Evolutionary conservation across 1,284 basidiomycete species (phyloP).

Genomic region (Vanrija pseudolonga): DNA sequence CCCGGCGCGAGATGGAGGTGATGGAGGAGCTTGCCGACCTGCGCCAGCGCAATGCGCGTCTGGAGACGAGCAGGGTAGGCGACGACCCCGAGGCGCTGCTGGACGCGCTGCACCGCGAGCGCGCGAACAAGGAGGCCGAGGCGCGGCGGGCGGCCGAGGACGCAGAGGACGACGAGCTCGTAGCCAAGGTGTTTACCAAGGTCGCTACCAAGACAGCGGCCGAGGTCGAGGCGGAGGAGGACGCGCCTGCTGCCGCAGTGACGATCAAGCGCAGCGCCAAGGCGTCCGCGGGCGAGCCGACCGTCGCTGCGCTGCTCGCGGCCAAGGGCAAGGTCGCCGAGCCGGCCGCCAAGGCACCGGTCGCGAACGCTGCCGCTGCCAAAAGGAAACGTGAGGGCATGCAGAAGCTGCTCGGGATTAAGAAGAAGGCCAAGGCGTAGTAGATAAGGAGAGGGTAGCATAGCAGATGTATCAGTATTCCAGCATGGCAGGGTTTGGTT

Average conservation of each 20-base stretch:
- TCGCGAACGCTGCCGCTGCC: conserved; percentile 51
- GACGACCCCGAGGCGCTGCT: conserved; percentile 39
- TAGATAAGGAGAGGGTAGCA: no score
- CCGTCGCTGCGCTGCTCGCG: conserved; percentile 66
- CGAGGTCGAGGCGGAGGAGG: conserved; percentile 2
- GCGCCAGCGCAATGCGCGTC: conserved; percentile 73
- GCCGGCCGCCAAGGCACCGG: conserved; percentile 1
- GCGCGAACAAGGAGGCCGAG: conserved; percentile 55
- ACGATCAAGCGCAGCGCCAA: conserved; percentile 68
- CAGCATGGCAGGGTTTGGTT: no score
- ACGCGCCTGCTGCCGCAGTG: conserved; percentile 53
- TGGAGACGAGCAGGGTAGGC: conserved; percentile 69
- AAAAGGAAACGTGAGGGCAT: conserved; percentile 55
- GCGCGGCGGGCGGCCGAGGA: conserved; percentile 57
- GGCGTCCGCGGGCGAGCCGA: conserved; percentile 55
- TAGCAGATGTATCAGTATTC: no score
- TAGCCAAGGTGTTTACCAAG: conserved; percentile 80
- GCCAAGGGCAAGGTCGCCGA: conserved; percentile 62
- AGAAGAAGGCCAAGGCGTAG: conserved; percentile 48
- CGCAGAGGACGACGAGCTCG: conserved; percentile 87
- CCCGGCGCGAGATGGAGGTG: conserved; percentile 97
- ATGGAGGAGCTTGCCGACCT: conserved; percentile 95
- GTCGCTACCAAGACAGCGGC: conserved; percentile 42
- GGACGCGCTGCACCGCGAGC: conserved; percentile 36
- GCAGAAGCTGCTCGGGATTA: conserved; percentile 56